These are phyloP conservation scores for Dactylis glomerata DNA, from an alignment of 176 grass and related monocot species.

Conservation along the genomic window DNA sequence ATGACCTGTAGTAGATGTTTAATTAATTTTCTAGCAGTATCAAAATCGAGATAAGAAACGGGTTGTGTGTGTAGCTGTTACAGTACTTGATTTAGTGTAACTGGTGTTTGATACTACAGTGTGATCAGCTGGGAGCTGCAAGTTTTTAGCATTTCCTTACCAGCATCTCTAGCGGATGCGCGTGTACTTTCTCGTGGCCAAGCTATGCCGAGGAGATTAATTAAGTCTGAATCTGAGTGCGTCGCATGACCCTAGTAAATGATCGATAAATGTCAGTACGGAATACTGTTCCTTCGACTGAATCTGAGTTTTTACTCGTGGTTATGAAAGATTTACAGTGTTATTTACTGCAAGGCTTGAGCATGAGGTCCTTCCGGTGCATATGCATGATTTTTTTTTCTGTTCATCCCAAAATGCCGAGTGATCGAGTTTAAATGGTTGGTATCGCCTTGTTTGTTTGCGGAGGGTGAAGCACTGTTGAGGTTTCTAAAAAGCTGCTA, in stretches of 20 bases:
- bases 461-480: conserved; percentile 9
- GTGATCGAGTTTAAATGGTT: neutral
- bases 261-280: conserved; percentile 5
- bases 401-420: neutral
- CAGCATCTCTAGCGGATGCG: neutral
- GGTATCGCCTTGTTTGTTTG: neutral
- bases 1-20: conserved; percentile 17
- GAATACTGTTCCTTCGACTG: no score
- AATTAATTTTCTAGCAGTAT: neutral
- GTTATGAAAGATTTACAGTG: neutral
- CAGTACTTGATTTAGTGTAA: conserved; percentile 32
- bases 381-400: neutral
- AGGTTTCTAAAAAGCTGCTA: conserved; percentile 30
- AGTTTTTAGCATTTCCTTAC: conserved; percentile 26
- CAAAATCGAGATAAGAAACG: conserved; percentile 22
- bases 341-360: neutral
- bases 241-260: conserved; percentile 24
- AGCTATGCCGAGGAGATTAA: neutral
- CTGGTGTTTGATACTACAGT: conserved; percentile 23
- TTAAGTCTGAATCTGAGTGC: conserved; percentile 1
- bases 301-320: neutral
- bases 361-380: neutral
- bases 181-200: neutral
- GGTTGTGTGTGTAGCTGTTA: conserved; percentile 21
- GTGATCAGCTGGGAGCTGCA: conserved; percentile 14